Percentiles rank a stretch among this genome's conserved stretches.
Evolutionary conservation across 441 rosid species (phyloP).

Genomic region (Metrosideros polymorpha): DNA sequence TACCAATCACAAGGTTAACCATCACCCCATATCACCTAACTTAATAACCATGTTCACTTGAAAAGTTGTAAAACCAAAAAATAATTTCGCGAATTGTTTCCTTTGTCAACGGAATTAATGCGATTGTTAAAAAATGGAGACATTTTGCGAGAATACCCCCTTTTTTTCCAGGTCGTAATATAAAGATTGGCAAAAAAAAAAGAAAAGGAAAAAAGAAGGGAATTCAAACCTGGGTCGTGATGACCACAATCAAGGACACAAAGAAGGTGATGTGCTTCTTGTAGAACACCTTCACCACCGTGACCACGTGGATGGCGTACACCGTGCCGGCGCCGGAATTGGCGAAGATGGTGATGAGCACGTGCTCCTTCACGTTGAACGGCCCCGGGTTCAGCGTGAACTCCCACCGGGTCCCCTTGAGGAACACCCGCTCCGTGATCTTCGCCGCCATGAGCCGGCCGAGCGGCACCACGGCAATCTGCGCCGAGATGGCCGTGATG

Average conservation of each 20-base stretch:
- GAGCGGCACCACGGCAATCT: slow-evolving; percentile 83
- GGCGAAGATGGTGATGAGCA: slow-evolving; percentile 81
- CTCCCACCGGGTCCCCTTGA: slow-evolving; percentile 56
- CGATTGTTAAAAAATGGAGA: not conserved
- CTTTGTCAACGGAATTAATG: not conserved
- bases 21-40: not conserved
- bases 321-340: slow-evolving; percentile 95
- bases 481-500: slow-evolving; percentile 91
- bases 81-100: not conserved
- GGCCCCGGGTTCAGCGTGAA: slow-evolving; percentile 90
- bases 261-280: slow-evolving; percentile 67
- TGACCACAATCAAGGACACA: slow-evolving; percentile 65
- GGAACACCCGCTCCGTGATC: slow-evolving; percentile 53
- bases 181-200: not conserved
- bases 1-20: not conserved
- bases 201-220: not conserved
- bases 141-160: not conserved
- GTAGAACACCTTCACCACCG: slow-evolving; percentile 80
- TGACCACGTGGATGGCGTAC: slow-evolving; percentile 77
- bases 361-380: slow-evolving; percentile 91
- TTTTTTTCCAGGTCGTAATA: not conserved
- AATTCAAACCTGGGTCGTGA: slow-evolving; percentile 73
- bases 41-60: not conserved
- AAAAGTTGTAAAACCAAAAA: not conserved
- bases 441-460: slow-evolving; percentile 83